A percentile compares a stretch with the other conserved stretches of the same genome.
These are phyloP conservation scores for Pterocarpus santalinus DNA, from an alignment of 306 rosid genomes.

Conservation along the genomic window DNA sequence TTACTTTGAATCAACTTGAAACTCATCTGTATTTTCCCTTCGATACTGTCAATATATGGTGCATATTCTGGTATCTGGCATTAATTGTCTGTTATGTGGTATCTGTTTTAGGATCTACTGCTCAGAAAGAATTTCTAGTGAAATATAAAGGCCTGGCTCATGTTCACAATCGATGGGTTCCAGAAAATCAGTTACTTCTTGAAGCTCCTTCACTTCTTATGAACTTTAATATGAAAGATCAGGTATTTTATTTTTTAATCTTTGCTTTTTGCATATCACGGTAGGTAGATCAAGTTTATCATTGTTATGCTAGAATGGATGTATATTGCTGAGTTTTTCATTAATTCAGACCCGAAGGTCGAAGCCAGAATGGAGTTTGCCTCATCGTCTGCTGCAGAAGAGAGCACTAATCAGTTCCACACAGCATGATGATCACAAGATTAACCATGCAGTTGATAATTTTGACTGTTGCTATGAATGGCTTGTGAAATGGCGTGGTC, in stretches of 20 bases:
- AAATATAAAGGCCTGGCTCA: constrained; percentile 78
- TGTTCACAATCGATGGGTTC: constrained; percentile 69
- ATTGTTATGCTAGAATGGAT: constrained; percentile 29
- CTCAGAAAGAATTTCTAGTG: constrained; percentile 64
- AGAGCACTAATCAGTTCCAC: constrained; percentile 51
- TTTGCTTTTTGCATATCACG: constrained; percentile 19
- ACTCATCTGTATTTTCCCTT: neutral
- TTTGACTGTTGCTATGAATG: constrained; percentile 58
- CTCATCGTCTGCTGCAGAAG: constrained; percentile 70
- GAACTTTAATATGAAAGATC: constrained; percentile 54
- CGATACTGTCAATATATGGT: neutral
- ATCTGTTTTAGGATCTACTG: constrained; percentile 50
- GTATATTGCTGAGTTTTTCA: constrained; percentile 22
- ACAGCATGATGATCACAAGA: constrained; percentile 44
- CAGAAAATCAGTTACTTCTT: constrained; percentile 60
- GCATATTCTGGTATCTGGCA: constrained; percentile 24
- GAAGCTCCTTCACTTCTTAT: constrained; percentile 66
- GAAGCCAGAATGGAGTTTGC: constrained; percentile 71
- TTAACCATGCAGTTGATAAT: constrained; percentile 49
- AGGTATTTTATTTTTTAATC: constrained; percentile 56
- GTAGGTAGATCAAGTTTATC: constrained; percentile 29
- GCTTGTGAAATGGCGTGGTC: constrained; percentile 84
- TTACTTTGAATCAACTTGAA: neutral
- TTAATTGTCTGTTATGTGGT: constrained; percentile 21
- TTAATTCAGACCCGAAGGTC: constrained; percentile 53